These are phyloP conservation scores for Zygosaccharomyces siamensis DNA, from an alignment of 805 yeast species.

Conservation along the genomic window DNA sequence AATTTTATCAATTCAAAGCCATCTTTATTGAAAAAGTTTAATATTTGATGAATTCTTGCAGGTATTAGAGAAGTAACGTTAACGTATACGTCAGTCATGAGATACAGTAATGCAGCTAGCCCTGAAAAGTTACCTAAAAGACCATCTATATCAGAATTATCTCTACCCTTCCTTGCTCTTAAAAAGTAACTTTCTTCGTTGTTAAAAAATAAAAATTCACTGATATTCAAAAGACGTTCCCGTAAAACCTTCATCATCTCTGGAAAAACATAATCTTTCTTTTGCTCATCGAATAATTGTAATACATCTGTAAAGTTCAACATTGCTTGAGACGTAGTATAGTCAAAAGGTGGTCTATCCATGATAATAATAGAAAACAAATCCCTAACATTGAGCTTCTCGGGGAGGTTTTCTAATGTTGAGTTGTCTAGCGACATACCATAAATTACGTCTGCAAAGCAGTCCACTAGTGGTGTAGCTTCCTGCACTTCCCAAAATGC, in stretches of 20 bases:
- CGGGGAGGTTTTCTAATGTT: constrained; percentile 40
- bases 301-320: constrained; percentile 50
- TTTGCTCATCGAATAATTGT: constrained; percentile 52
- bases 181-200: constrained; percentile 28
- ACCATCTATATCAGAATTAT: constrained; percentile 14
- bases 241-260: constrained; percentile 34
- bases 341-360: constrained; percentile 58
- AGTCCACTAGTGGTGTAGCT: constrained; percentile 46
- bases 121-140: constrained; percentile 29
- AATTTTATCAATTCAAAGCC: constrained; percentile 41
- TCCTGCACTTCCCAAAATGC: constrained; percentile 51
- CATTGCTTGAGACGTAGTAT: constrained; percentile 49
- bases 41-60: constrained; percentile 36
- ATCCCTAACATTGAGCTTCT: constrained; percentile 38
- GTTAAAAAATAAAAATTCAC: constrained; percentile 25
- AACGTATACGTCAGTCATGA: constrained; percentile 53
- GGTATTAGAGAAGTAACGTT: constrained; percentile 49
- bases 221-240: constrained; percentile 30
- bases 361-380: constrained; percentile 48
- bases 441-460: constrained; percentile 43
- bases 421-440: constrained; percentile 50
- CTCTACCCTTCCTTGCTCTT: constrained; percentile 14
- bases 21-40: constrained; percentile 23
- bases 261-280: constrained; percentile 44
- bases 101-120: constrained; percentile 43